A percentile compares a stretch with the other conserved stretches of the same genome.
Conservation (phyloP, 2,329 filamentous ascomycete genomes). For the Rugonectria rugulosa region DNA sequence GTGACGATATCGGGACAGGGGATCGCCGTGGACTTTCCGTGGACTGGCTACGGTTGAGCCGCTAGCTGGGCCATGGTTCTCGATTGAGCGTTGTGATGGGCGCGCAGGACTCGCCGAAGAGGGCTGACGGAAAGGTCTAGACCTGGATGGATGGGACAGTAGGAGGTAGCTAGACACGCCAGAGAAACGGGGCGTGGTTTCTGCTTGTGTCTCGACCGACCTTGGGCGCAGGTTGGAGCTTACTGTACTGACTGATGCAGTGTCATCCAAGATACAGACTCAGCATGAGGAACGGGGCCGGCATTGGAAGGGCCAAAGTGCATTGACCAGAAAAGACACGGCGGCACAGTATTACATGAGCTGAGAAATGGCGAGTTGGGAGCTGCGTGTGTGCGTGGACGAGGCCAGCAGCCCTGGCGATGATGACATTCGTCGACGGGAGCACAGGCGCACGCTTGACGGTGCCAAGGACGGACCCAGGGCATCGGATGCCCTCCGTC, state of each 20-base stretch:
- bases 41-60: conserved; percentile 19
- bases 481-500: no score
- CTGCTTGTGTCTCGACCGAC: conserved; percentile 5
- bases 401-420: no score
- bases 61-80: conserved; percentile 1
- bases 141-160: neutral
- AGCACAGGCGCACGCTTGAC: neutral
- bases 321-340: no score
- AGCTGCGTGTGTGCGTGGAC: no score
- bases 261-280: no score
- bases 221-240: neutral
- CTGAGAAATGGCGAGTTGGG: no score
- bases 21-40: neutral
- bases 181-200: no score
- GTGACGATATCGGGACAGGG: conserved; percentile 27
- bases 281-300: no score
- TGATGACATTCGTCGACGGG: conserved; percentile 11
- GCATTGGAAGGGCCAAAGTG: no score
- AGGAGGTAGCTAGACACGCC: no score
- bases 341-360: no score
- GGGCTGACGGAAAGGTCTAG: conserved; percentile 15
- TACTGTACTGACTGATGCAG: neutral
- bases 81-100: conserved; percentile 9
- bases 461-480: neutral
- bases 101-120: conserved; percentile 18